These are phyloP conservation scores for Lophiotrema nucula DNA, from an alignment of 495 filamentous ascomycete species.

Conservation along the genomic window DNA sequence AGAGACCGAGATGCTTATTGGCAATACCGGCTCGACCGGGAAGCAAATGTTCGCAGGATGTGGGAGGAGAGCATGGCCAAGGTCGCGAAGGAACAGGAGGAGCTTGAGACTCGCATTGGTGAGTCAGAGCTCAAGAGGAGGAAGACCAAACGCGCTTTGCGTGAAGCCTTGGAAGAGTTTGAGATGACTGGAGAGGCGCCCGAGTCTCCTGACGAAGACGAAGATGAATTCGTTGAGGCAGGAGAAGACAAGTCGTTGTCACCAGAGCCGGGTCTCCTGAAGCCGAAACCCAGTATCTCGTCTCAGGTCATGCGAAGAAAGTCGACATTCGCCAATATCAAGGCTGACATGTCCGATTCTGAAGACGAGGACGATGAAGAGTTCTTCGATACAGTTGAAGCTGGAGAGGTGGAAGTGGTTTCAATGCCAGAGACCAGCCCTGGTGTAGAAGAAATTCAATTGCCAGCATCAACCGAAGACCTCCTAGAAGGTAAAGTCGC, in stretches of 20 bases:
- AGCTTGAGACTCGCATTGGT: slow-evolving; percentile 79
- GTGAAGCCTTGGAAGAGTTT: slow-evolving; percentile 73
- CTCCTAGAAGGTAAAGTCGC: slow-evolving; percentile 50
- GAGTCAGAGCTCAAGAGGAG: slow-evolving; percentile 88
- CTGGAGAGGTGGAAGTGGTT: slow-evolving; percentile 81
- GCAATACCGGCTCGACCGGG: slow-evolving; percentile 89
- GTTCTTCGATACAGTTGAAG: slow-evolving; percentile 96
- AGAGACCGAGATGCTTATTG: slow-evolving; percentile 92
- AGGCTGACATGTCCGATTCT: slow-evolving; percentile 51
- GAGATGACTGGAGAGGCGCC: slow-evolving; percentile 46
- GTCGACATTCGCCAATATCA: slow-evolving; percentile 53
- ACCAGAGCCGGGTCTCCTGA: slow-evolving; percentile 1
- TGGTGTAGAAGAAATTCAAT: slow-evolving; percentile 40
- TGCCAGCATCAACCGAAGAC: slow-evolving; percentile 44
- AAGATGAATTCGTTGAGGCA: slow-evolving; percentile 22
- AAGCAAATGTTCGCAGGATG: slow-evolving; percentile 82
- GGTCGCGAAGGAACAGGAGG: slow-evolving; percentile 89
- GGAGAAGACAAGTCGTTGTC: neutral
- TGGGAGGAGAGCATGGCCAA: slow-evolving; percentile 99
- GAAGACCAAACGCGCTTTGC: slow-evolving; percentile 83
- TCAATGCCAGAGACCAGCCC: slow-evolving; percentile 50
- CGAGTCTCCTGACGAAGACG: slow-evolving; percentile 24
- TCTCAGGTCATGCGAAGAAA: slow-evolving; percentile 47
- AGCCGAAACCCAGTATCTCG: slow-evolving; percentile 8
- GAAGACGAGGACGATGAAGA: slow-evolving; percentile 86